These are phyloP conservation scores for Ephemerocybe angulata DNA, from an alignment of 768 basidiomycete species.

Conservation along the genomic window DNA sequence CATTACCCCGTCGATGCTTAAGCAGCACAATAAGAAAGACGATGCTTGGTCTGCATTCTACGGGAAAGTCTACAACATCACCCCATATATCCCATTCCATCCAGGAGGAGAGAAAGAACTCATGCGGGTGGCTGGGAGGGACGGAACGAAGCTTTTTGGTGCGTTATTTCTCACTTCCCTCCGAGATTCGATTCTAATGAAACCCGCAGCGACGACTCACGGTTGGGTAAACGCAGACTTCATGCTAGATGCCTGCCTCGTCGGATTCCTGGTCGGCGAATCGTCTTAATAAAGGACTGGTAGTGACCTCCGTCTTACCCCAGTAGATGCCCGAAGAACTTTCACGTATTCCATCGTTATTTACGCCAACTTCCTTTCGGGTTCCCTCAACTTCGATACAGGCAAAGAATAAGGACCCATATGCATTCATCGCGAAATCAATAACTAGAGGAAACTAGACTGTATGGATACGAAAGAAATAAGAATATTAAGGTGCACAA, in stretches of 20 bases:
- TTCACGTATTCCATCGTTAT: no score
- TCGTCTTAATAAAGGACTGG: slow-evolving; percentile 36
- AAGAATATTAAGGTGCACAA: no score
- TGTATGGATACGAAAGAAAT: no score
- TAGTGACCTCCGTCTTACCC: no score
- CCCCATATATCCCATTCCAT: slow-evolving; percentile 86
- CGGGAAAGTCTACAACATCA: slow-evolving; percentile 96
- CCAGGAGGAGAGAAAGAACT: slow-evolving; percentile 93
- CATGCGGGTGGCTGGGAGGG: slow-evolving; percentile 91
- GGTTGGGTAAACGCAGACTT: slow-evolving; percentile 97
- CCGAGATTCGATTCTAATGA: slow-evolving; percentile 2
- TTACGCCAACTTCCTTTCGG: no score
- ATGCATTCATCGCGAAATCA: no score
- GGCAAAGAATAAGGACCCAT: no score
- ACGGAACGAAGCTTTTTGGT: slow-evolving; percentile 95
- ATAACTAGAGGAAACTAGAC: no score
- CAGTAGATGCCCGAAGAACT: no score
- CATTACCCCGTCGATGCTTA: slow-evolving; percentile 73
- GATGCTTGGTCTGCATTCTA: slow-evolving; percentile 94
- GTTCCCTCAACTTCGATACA: no score
- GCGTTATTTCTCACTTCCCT: slow-evolving; percentile 21
- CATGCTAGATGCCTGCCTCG: slow-evolving; percentile 90
- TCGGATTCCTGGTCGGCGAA: slow-evolving; percentile 85
- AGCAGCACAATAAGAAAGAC: slow-evolving; percentile 73
- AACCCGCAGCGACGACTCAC: slow-evolving; percentile 74